Evolutionary conservation across 768 basidiomycete genomes (phyloP), one percentile per base, ranked within the genome.

Genomic region (Leccinum aurantiacum): DNA sequence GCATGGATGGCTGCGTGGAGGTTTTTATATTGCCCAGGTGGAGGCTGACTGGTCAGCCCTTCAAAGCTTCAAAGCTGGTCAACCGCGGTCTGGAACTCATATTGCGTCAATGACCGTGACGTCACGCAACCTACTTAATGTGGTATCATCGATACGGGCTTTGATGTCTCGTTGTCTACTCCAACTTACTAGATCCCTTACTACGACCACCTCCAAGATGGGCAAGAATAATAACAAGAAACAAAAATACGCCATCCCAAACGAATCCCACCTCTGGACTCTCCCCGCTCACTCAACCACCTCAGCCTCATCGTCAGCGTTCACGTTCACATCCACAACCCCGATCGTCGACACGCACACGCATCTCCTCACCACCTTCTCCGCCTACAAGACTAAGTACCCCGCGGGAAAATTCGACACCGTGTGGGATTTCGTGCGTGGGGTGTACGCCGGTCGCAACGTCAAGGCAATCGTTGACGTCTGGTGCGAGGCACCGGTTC

Each of bases 261-360:
- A 67, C 51, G 78, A 79, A 60, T 67, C 71, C 27, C 66, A 74
- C 54, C 76, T 79, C 33, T 37, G 35, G 35, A 37, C 61, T 2
- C 68, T 79, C 3, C 76, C 78, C 4, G 58, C 54, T 1, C 74
- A 73, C 46, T 52, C 6, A 57, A 54, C 1, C 74, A 73, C 46
- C 54, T 64, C 14, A 54, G 41, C 50, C 9, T 31, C 29, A 10
- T 31, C 29, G 29, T 31, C 29, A 10, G 27, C 27, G 7, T 24
- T 24, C 24, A 31, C 29, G 47, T 13, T 6, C 41, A 44, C 65
- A 31, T 53, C 65, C 3, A 51, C 65, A 19, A 67, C 63, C 3
- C 74, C 80, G 3, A 84, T 94, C 65, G 78, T 93, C 17, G 93
- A 95, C 74, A 94, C 92, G 0, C 93, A 95, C 75, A 91, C 90